Evolutionary conservation across 1,284 basidiomycete genomes (phyloP), one percentile per base, ranked within the genome.

Genomic region (Malassezia psittaci): DNA sequence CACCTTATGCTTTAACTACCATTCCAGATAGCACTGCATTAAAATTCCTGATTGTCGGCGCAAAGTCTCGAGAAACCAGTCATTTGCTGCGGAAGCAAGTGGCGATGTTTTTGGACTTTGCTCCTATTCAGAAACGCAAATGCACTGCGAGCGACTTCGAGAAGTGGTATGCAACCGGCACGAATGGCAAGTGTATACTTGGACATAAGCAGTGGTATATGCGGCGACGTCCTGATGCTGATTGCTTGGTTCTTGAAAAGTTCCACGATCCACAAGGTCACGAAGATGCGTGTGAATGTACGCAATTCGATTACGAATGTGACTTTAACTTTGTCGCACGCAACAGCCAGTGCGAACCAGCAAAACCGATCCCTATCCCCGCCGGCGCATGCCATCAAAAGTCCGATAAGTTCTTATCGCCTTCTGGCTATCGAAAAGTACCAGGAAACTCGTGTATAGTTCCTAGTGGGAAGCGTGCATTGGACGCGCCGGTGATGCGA

Each of bases 141-240:
- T 96, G 93, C 63, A 75, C 57, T 0, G 81, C 84, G 0, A 36
- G 43, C 12, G 94, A 96, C 73, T 86, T 88, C 67, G 90, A 96
- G 76, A 81, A 77, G 57, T 98, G 90, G 90, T 87, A 87, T 75
- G 90, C 87, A 5, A 79, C 87, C 48, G 78, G 80, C 16, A 77
- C 77, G 10, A 78, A 79, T 38, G 81, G 80, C 5, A 49, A 50
- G 39, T 98, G 93, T 76, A 76, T 98, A 21, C 91, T 98, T 88
- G 93, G 93, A 2, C 88, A 89, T 74, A 90, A 87, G 85, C 93
- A 96, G 85, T 96, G 86, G 84, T 98, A 94, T 75, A 80, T 77
- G 57, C 83, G 93, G 24, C 81, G 91, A 69, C 96, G 90, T 77
- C 74, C 83, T 0, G 81, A 87, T 60, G 87, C 85, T 1, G 79